Evolutionary conservation across 106 monocot species (phyloP).

Genomic region (Chionographis japonica): DNA sequence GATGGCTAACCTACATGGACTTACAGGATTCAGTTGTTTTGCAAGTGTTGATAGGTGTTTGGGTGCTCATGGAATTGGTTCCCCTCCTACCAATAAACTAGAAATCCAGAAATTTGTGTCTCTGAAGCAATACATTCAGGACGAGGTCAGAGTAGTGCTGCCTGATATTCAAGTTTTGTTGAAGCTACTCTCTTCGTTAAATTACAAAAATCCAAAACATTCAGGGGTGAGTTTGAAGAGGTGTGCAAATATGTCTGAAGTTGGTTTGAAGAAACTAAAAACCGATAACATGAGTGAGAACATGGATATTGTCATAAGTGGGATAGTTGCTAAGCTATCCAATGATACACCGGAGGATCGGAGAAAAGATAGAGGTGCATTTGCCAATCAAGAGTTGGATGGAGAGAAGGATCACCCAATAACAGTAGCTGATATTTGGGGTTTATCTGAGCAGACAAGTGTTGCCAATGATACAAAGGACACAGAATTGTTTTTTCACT

Average conservation of each 20-base stretch:
- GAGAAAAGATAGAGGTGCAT: slow-evolving; percentile 5
- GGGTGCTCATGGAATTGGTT: background rate
- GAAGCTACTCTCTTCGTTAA: slow-evolving; percentile 52
- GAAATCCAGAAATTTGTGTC: slow-evolving; percentile 34
- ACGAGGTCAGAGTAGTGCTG: slow-evolving; percentile 52
- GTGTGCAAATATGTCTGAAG: slow-evolving; percentile 19
- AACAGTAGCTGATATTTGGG: slow-evolving; percentile 62
- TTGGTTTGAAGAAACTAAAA: slow-evolving; percentile 43
- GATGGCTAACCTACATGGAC: slow-evolving; percentile 8
- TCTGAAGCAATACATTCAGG: slow-evolving; percentile 63
- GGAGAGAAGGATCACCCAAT: slow-evolving; percentile 11
- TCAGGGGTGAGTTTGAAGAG: slow-evolving; percentile 44
- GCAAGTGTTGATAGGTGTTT: slow-evolving; percentile 9
- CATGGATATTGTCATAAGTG: slow-evolving; percentile 70
- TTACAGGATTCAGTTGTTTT: slow-evolving; percentile 25
- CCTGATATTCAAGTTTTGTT: slow-evolving; percentile 85
- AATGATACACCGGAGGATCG: slow-evolving; percentile 10
- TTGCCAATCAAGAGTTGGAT: slow-evolving; percentile 16
- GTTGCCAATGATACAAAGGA: slow-evolving; percentile 21
- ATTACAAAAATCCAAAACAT: slow-evolving; percentile 15
- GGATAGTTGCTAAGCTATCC: slow-evolving; percentile 24
- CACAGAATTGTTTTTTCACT: slow-evolving; percentile 43
- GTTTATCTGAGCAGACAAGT: slow-evolving; percentile 14
- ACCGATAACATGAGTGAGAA: slow-evolving; percentile 18
- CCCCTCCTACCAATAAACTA: slow-evolving; percentile 4